Conservation (phyloP, 2,329 filamentous ascomycete species). For the Scedosporium boydii region DNA sequence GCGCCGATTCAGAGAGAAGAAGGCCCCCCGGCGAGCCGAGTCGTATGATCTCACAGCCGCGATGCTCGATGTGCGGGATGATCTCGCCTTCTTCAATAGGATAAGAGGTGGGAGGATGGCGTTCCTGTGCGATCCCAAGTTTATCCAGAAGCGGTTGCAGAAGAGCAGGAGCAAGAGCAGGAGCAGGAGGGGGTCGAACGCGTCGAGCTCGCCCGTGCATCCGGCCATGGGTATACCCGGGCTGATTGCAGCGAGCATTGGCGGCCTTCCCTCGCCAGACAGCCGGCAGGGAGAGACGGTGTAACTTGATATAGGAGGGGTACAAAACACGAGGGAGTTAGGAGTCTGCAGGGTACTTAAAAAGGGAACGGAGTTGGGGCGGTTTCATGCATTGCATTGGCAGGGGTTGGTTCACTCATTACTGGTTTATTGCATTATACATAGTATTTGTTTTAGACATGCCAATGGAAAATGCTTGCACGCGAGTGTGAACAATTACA, state of each 20-base stretch:
- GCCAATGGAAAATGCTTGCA: too few relatives aligned
- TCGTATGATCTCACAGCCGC: conserved; percentile 25
- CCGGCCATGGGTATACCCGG: conserved; percentile 13
- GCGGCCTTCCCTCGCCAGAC: conserved; percentile 10
- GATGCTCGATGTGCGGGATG: conserved; percentile 49
- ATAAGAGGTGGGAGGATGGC: conserved; percentile 53
- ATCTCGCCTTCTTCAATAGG: conserved; percentile 50
- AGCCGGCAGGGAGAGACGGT: neutral
- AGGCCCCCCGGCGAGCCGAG: conserved; percentile 19
- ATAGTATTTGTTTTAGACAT: too few relatives aligned
- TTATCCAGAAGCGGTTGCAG: conserved; percentile 40
- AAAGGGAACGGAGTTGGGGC: neutral
- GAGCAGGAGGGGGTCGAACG: conserved; percentile 9
- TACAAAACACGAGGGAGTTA: neutral
- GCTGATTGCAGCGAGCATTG: conserved; percentile 13
- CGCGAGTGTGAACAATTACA: too few relatives aligned
- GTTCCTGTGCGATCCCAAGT: conserved; percentile 46
- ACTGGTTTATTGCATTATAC: too few relatives aligned
- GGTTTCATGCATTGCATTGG: neutral
- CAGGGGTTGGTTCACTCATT: neutral
- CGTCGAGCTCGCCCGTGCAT: conserved; percentile 10
- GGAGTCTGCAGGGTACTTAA: neutral
- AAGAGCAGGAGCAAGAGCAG: conserved; percentile 8
- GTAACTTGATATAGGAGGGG: neutral
- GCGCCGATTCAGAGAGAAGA: neutral